Evolutionary conservation across 352 stramenopile species (phyloP).

Genomic region (Pythium scleroteichum): DNA sequence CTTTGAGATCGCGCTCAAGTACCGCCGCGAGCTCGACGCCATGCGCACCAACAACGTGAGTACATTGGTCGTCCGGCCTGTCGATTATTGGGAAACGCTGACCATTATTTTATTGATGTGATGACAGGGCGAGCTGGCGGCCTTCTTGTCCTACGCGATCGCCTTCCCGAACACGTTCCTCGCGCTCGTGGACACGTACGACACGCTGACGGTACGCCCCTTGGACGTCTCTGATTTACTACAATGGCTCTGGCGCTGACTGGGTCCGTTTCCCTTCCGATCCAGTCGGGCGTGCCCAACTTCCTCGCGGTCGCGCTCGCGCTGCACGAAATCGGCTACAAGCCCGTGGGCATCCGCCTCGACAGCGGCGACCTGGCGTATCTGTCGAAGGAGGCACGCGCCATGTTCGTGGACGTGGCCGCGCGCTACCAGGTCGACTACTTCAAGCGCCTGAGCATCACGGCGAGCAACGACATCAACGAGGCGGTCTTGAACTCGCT

Average conservation of each 20-base stretch:
- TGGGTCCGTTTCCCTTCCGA: not conserved
- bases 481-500: slow-evolving; percentile 95
- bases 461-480: slow-evolving; percentile 99
- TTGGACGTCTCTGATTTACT: no score
- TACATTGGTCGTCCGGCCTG: no score
- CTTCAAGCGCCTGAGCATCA: slow-evolving; percentile 90
- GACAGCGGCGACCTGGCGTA: slow-evolving; percentile 98
- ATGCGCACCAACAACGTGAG: slow-evolving; percentile 80
- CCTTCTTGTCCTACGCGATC: slow-evolving; percentile 97
- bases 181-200: slow-evolving; percentile 99
- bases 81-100: no score
- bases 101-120: slow-evolving; percentile 22
- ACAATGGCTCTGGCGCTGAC: no score
- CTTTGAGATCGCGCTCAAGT: slow-evolving; percentile 79
- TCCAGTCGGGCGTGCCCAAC: slow-evolving; percentile 93
- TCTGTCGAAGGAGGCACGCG: slow-evolving; percentile 89
- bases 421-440: slow-evolving; percentile 69
- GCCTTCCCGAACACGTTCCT: slow-evolving; percentile 97
- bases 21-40: slow-evolving; percentile 69
- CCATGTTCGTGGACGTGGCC: slow-evolving; percentile 50
- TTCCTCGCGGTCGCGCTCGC: slow-evolving; percentile 96
- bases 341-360: slow-evolving; percentile 93
- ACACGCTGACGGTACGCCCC: slow-evolving; percentile 89
- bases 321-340: slow-evolving; percentile 91
- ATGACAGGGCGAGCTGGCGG: slow-evolving; percentile 94